Conservation (phyloP, 306 rosid genomes). For the Vachellia pachyceras region DNA sequence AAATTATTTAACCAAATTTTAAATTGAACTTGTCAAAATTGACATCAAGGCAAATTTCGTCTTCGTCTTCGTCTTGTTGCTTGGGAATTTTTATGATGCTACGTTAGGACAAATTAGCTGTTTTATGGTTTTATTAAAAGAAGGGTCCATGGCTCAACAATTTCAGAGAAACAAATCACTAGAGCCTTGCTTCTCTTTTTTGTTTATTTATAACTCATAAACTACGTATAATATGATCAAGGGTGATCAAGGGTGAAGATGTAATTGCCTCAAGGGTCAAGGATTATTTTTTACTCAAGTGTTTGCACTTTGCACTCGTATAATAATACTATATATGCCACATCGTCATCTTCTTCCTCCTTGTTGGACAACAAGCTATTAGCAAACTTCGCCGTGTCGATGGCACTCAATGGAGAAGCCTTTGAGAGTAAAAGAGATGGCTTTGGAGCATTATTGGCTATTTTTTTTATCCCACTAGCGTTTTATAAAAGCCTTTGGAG, state of each 20-base stretch:
- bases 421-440: constrained; percentile 67
- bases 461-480: constrained; percentile 87
- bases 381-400: constrained; percentile 53
- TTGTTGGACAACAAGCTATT: constrained; percentile 60
- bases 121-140: not conserved
- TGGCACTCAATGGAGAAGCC: constrained; percentile 70
- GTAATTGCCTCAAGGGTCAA: too few relatives aligned
- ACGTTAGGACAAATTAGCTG: not conserved
- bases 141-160: not conserved
- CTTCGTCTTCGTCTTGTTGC: not conserved
- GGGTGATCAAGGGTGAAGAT: too few relatives aligned
- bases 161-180: not conserved
- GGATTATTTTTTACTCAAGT: too few relatives aligned
- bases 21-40: not conserved
- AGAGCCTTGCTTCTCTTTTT: not conserved
- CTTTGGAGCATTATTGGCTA: constrained; percentile 47
- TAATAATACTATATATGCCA: too few relatives aligned
- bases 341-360: too few relatives aligned
- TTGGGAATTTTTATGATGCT: not conserved
- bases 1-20: too few relatives aligned
- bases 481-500: constrained; percentile 61
- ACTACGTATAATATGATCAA: too few relatives aligned
- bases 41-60: too few relatives aligned
- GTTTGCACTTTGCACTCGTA: too few relatives aligned
- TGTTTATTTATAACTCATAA: too few relatives aligned